Base-by-base conservation (phyloP, 108 stramenopile species). In the Conticribra weissflogii region DNA sequence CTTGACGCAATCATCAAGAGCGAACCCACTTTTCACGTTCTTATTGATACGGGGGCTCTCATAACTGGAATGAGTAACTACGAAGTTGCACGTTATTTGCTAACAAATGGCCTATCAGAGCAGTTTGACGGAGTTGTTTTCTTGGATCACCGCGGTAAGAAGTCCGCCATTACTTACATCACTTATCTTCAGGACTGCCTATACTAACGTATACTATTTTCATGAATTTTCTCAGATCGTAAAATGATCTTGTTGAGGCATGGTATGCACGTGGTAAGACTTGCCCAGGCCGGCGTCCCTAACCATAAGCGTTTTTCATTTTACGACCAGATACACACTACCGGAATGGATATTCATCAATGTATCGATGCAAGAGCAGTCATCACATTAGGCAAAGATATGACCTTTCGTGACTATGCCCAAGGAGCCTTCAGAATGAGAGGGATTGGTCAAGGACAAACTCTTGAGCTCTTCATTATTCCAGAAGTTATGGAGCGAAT, bases 381-480 rank as follows among this genome's bases (percentile, higher is more conserved):
- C 3, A 81, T 97, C 50, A 98, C 98, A n/a, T 83, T 98, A 5
- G 96, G 96, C 14, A 98, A 98, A 68, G 98, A 97, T 61, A 97
- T 98, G 98, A 97, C 96, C 1, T 96, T 97, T 59, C 88, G 98
- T 53, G 98, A 98, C 63, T 97, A 96, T 78, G 96, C 95, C 1
- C 98, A 98, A 44, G 98, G 96, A 18, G 93, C 96, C n/a, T 98
- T 94, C 73, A 81, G 98, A 16, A 98, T 98, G 98, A 79, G 98
- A 22, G 96, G 96, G 2, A 96, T 98, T 48, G 97, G 97, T 3
- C 90, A 87, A 28, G 98, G 98, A 8, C 98, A 98, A 71, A 96
- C 87, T 9, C 81, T 98, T 17, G 86, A 93, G 63, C 58, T 98
- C 2, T 92, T 96, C 57, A 78, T 98, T 25, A 96, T 96, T 59